Conservation (phyloP, 345 rosid species). For the Arabis hirsuta region DNA sequence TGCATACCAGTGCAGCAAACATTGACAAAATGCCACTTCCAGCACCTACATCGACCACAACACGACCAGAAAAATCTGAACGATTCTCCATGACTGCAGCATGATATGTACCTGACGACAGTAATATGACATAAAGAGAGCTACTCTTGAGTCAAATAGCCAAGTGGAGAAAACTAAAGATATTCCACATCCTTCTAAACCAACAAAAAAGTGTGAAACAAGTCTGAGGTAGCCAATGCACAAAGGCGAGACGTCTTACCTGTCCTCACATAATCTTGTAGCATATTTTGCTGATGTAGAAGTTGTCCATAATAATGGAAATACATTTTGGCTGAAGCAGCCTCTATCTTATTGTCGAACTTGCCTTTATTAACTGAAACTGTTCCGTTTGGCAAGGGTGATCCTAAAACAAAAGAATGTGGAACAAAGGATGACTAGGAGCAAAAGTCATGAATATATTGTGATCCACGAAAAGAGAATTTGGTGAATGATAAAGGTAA, state of each 20-base stretch:
- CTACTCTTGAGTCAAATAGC: background rate
- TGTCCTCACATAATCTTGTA: conserved; percentile 97
- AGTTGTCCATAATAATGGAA: conserved; percentile 94
- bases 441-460: background rate
- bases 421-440: conserved; percentile 19
- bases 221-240: conserved; percentile 17
- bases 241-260: conserved; percentile 51
- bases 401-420: conserved; percentile 48
- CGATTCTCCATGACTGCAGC: conserved; percentile 96
- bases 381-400: conserved; percentile 54
- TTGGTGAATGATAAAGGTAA: background rate
- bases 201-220: background rate
- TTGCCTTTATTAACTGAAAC: conserved; percentile 60
- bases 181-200: background rate
- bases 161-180: background rate
- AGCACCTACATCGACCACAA: conserved; percentile 97
- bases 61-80: conserved; percentile 75
- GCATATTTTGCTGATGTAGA: conserved; percentile 96
- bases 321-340: conserved; percentile 95
- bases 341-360: conserved; percentile 84
- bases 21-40: conserved; percentile 96
- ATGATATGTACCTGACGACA: conserved; percentile 81
- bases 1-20: conserved; percentile 90
- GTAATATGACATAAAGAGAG: conserved; percentile 5
- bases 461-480: background rate